Evolutionary conservation across 225 moss, liverwort and hornwort species (phyloP).

Genomic region (Bryoerythrophyllum caledonicum): DNA sequence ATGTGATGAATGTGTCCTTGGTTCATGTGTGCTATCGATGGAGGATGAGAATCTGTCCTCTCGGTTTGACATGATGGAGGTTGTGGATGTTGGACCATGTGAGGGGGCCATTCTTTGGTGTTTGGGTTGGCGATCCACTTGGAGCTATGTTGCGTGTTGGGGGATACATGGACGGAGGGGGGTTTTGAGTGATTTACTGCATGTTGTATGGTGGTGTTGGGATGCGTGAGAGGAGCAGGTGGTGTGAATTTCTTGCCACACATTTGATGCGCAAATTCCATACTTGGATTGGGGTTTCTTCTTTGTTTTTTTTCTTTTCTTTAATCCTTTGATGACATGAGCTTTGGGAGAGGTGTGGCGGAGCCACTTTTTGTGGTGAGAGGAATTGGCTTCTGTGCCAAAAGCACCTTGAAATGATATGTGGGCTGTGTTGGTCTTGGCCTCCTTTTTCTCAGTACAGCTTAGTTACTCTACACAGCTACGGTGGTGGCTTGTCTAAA

Average conservation of each 20-base stretch:
- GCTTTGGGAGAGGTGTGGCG: neutral
- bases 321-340: neutral
- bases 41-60: too few species aligned
- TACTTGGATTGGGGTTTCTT: neutral
- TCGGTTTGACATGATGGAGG: too few species aligned
- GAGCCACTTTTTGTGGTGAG: neutral
- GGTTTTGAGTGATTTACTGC: neutral
- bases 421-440: neutral
- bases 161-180: too few species aligned
- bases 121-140: too few species aligned
- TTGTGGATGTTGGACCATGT: too few species aligned
- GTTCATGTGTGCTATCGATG: too few species aligned
- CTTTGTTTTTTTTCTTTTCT: too few species aligned
- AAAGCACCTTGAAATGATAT: neutral
- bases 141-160: too few species aligned
- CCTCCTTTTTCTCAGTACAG: neutral
- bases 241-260: neutral
- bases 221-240: neutral
- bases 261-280: neutral
- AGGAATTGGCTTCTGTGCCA: neutral
- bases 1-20: neutral
- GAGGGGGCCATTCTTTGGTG: too few species aligned
- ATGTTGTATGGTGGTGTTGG: neutral
- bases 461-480: conserved; percentile 3
- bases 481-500: neutral